Evolutionary conservation across 345 rosid genomes (phyloP), one percentile per base, ranked within the genome.

Genomic region (Triadica sebifera): DNA sequence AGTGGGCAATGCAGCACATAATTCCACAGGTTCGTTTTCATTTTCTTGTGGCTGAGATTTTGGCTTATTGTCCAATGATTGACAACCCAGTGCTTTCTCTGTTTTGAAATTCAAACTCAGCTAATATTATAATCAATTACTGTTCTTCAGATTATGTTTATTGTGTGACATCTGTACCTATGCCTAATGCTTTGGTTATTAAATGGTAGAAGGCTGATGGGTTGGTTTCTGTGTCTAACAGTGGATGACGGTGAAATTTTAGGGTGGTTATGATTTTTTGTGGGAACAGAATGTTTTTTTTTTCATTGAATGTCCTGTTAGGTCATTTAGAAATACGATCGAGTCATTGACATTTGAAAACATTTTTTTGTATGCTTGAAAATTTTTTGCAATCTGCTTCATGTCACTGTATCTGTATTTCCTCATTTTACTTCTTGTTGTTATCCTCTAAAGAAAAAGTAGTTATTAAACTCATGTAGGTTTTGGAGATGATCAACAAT

Each of bases 1-100:
- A 94, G 25, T 94, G 98, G 98, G 96, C 98, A 78, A 92, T 92
- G 98, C 90, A 89, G 80, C 97, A 94, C 81, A 91, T 92, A 78
- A 86, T 94, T 84, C 96, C 98, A 70, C 97, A 89, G 97, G 98
- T 94, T 65, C 41, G 77, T 80, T 12, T 50, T 22, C 13, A 15
- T 22, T 17, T 50, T 37, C 38, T 24, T 69, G 46, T 39, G 53
- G 17, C 20, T 25, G 43, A 50, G 37, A 59, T 20, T 58, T 47
- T 49, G 24, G 10, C 59, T 47, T 20, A 2, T 15, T 75, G 41
- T 64, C 47, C 47, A 5, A 22, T 43, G 24, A 55, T 65, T 67
- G 34, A 24, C n/a, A 22, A 34, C 15, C 22, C 8, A 13, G 10
- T 37, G 29, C 47, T 39, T 16, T 29, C 15, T 17, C 22, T 47